Conservation (phyloP, 768 basidiomycete genomes). For the Coprinopsis cinerea region DNA sequence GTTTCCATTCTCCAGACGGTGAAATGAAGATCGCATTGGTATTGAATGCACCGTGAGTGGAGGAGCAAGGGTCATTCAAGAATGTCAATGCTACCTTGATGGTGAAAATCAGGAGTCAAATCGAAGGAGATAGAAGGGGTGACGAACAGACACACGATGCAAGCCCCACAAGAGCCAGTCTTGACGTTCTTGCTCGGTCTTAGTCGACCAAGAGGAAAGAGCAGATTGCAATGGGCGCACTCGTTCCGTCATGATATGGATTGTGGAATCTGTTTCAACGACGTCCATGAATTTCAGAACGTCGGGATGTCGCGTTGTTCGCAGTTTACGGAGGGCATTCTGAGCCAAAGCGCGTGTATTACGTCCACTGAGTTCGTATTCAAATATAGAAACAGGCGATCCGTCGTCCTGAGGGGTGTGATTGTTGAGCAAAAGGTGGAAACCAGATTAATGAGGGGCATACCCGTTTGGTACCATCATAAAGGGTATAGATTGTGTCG, state of each 20-base stretch:
- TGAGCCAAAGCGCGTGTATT: constrained; percentile 70
- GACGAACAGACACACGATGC: constrained; percentile 78
- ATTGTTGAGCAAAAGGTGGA: constrained; percentile 10
- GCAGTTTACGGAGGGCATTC: constrained; percentile 85
- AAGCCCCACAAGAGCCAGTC: constrained; percentile 95
- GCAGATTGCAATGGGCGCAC: constrained; percentile 67
- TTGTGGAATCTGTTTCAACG: constrained; percentile 78
- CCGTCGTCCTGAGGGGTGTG: constrained; percentile 70
- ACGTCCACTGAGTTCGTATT: constrained; percentile 73
- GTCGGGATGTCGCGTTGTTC: constrained; percentile 92
- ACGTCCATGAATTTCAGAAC: constrained; percentile 94
- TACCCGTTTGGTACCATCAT: constrained; percentile 88
- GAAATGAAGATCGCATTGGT: constrained; percentile 83
- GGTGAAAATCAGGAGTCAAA: constrained; percentile 9
- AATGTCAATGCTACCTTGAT: constrained; percentile 82
- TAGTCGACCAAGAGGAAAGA: constrained; percentile 57
- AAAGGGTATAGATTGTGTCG: constrained; percentile 77
- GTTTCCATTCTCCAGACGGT: constrained; percentile 92
- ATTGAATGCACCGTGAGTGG: constrained; percentile 78
- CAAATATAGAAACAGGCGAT: constrained; percentile 81
- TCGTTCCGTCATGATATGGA: constrained; percentile 94
- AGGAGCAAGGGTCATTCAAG: constrained; percentile 75
- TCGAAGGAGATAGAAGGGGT: constrained; percentile 1
- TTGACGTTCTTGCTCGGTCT: constrained; percentile 59
- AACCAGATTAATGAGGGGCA: constrained; percentile 6